phyloP scores from a whole-genome alignment of 2,329 filamentous ascomycete genomes.

The Penicillium palitans region DNA sequence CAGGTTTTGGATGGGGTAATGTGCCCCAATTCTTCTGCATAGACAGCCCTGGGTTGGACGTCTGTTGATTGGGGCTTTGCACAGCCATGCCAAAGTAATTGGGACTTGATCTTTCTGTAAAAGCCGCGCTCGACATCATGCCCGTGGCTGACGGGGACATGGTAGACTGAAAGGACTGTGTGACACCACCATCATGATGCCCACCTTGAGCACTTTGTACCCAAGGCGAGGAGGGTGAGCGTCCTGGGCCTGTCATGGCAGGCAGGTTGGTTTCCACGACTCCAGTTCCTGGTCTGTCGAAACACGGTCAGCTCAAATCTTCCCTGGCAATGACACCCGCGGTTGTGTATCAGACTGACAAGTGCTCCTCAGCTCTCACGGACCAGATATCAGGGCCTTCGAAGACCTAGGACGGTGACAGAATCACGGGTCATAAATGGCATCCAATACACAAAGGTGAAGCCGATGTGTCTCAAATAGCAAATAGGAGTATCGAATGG shows the following conservation, averaged over 20 bases:
- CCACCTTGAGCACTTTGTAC: constrained; percentile 27
- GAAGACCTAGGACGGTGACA: not conserved
- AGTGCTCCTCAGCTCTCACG: not conserved
- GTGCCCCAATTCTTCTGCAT: constrained; percentile 74
- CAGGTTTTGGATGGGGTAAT: constrained; percentile 65
- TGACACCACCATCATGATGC: constrained; percentile 17
- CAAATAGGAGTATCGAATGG: not conserved
- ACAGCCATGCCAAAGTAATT: constrained; percentile 83
- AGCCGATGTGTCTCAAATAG: not conserved
- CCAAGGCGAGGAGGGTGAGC: constrained; percentile 38
- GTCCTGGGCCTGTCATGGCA: constrained; percentile 36
- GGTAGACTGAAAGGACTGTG: constrained; percentile 20
- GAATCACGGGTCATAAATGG: constrained; percentile 3
- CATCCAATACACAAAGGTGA: not conserved
- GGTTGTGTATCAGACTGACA: not conserved
- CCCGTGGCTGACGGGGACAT: constrained; percentile 25
- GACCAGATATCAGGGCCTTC: not conserved
- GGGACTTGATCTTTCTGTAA: constrained; percentile 57
- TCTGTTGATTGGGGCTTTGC: constrained; percentile 61
- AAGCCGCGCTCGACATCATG: constrained; percentile 16
- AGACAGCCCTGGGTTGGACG: constrained; percentile 59
- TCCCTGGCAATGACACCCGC: not conserved
- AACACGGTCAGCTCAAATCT: constrained; percentile 4
- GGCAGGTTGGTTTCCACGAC: constrained; percentile 22
- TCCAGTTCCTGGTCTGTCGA: constrained; percentile 4